Conservation (phyloP, 2,329 filamentous ascomycete species). For the Trichoderma brevicompactum region DNA sequence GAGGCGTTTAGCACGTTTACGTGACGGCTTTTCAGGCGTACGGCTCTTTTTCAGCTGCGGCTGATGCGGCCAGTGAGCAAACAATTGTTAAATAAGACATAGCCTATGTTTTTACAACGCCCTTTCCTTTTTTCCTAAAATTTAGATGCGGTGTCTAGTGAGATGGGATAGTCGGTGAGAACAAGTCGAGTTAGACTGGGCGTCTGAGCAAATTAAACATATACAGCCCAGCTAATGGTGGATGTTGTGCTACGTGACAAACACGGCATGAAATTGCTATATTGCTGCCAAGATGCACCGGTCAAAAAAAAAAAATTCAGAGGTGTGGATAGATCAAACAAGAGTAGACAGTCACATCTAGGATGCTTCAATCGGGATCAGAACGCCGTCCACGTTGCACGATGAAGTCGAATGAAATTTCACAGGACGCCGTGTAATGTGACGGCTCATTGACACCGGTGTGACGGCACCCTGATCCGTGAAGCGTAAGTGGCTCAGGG, state of each 20-base stretch:
- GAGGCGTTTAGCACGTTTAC: background rate
- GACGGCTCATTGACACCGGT: conserved; percentile 6
- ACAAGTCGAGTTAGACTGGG: background rate
- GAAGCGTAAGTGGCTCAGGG: conserved; percentile 8
- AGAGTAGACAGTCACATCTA: background rate
- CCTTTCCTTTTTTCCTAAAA: background rate
- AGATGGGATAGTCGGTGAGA: conserved; percentile 11
- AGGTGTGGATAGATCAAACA: background rate
- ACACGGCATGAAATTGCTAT: background rate
- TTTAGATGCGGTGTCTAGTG: background rate
- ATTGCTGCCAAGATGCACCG: background rate
- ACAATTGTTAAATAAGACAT: background rate
- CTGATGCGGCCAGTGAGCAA: conserved; percentile 14
- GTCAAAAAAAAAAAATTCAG: background rate
- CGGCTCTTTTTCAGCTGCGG: conserved; percentile 10
- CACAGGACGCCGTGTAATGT: conserved; percentile 11
- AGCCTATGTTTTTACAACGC: conserved; percentile 1
- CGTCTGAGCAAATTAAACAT: background rate
- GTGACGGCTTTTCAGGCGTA: no score
- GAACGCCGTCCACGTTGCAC: background rate
- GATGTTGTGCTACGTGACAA: background rate
- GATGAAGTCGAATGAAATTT: conserved; percentile 15
- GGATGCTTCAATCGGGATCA: conserved; percentile 12
- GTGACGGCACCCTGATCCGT: conserved; percentile 11
- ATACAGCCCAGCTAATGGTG: background rate